A percentile compares a stretch with the other conserved stretches of the same genome.
Evolutionary conservation across 2,329 filamentous ascomycete species (phyloP).

Genomic region (Aspergillus cejpii): DNA sequence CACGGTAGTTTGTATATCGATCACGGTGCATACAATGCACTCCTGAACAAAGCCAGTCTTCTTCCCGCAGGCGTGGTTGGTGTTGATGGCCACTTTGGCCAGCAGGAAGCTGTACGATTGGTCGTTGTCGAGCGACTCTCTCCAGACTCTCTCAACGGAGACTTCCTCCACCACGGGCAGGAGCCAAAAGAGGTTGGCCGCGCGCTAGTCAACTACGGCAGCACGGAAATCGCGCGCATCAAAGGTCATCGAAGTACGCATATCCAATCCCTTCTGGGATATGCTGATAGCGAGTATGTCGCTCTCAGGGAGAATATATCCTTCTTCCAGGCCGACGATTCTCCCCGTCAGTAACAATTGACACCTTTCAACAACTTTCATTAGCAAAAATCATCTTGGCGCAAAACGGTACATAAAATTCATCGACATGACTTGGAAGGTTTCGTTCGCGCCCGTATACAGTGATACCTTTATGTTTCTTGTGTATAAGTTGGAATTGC

Average conservation of each 20-base stretch:
- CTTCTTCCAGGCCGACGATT: slow-evolving; percentile 48
- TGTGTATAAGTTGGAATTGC: background rate
- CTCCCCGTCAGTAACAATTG: slow-evolving; percentile 4
- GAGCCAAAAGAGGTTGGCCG: slow-evolving; percentile 69
- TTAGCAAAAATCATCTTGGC: background rate
- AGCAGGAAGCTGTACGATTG: slow-evolving; percentile 85
- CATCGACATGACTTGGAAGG: background rate
- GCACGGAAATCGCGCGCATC: slow-evolving; percentile 73
- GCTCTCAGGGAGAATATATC: slow-evolving; percentile 83
- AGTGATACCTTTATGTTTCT: background rate
- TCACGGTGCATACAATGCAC: slow-evolving; percentile 72
- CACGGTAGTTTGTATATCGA: slow-evolving; percentile 93
- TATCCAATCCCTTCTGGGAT: slow-evolving; percentile 74
- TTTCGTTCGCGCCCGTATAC: background rate
- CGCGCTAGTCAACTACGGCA: slow-evolving; percentile 88
- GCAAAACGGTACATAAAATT: background rate
- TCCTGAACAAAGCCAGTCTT: slow-evolving; percentile 76
- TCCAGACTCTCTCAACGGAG: slow-evolving; percentile 36
- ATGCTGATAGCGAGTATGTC: slow-evolving; percentile 91
- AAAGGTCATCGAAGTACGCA: slow-evolving; percentile 76
- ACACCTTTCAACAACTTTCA: background rate
- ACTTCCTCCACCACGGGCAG: slow-evolving; percentile 34
- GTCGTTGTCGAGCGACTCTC: slow-evolving; percentile 64
- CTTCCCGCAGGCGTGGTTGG: slow-evolving; percentile 86
- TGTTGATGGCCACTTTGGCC: slow-evolving; percentile 78